phyloP scores from a whole-genome alignment of 2,329 filamentous ascomycete species.

The Keithomyces neogunnii region DNA sequence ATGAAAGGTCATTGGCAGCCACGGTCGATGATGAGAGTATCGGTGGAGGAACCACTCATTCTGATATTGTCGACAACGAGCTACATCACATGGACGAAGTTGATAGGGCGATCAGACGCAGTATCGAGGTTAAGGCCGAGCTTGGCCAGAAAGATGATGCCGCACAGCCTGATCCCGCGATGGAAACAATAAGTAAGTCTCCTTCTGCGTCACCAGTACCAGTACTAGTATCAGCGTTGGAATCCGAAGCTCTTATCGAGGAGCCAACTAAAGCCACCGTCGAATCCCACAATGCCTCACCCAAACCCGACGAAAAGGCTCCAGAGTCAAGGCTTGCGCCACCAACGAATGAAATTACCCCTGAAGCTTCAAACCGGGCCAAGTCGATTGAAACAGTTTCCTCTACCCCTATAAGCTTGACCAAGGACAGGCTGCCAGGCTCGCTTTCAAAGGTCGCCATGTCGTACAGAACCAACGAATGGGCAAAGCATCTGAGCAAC shows the following conservation, averaged over 20 bases:
- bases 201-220: background rate
- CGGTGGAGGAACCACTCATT: constrained; percentile 28
- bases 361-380: constrained; percentile 21
- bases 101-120: constrained; percentile 9
- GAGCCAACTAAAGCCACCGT: background rate
- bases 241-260: too few relatives aligned
- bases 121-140: constrained; percentile 32
- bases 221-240: background rate
- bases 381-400: constrained; percentile 33
- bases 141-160: constrained; percentile 15
- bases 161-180: background rate
- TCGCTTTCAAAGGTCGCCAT: constrained; percentile 68
- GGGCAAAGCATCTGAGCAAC: constrained; percentile 79
- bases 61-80: constrained; percentile 2
- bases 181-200: background rate
- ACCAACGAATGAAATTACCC: constrained; percentile 6
- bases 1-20: constrained; percentile 46
- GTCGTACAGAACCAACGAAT: constrained; percentile 88
- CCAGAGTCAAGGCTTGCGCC: constrained; percentile 2
- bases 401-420: constrained; percentile 41
- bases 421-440: constrained; percentile 56
- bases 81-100: constrained; percentile 10
- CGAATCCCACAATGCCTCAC: background rate
- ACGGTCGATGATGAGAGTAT: constrained; percentile 47
- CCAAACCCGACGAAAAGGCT: background rate